Conservation (phyloP, 257 asterid species). For the Petunia secreta region DNA sequence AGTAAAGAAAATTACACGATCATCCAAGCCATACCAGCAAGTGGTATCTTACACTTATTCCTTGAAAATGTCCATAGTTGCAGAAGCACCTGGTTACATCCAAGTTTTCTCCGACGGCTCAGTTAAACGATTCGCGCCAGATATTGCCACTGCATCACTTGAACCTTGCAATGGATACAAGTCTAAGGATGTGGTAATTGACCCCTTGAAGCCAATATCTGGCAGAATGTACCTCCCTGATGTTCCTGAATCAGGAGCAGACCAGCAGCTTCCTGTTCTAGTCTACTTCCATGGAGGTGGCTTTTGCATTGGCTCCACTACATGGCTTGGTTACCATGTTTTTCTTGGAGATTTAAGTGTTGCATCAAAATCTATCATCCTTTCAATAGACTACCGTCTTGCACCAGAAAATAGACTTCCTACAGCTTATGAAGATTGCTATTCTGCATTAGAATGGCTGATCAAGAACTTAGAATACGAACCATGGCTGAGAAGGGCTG, state of each 20-base stretch:
- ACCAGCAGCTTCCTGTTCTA: conserved; percentile 45
- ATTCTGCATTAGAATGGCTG: conserved; percentile 59
- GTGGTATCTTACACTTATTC: too few relatives aligned
- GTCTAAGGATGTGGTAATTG: conserved; percentile 60
- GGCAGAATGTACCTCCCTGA: conserved; percentile 69
- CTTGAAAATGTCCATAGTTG: conserved; percentile 52
- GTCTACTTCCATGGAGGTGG: conserved; percentile 93
- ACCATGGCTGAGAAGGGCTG: conserved; percentile 53
- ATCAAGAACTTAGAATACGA: conserved; percentile 31
- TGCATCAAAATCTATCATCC: conserved; percentile 45
- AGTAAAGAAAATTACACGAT: neutral
- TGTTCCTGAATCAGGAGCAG: conserved; percentile 18
- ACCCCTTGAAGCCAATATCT: conserved; percentile 51
- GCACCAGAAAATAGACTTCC: conserved; percentile 89
- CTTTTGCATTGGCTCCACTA: conserved; percentile 79
- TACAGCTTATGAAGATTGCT: conserved; percentile 64
- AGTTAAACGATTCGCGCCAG: conserved; percentile 49
- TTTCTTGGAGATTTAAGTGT: conserved; percentile 65
- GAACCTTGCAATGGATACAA: conserved; percentile 42
- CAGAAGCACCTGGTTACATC: conserved; percentile 59
- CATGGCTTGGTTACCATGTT: conserved; percentile 71
- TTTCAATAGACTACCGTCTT: conserved; percentile 79
- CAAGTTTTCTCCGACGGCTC: conserved; percentile 67
- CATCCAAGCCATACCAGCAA: neutral
- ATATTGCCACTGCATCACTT: conserved; percentile 36